A percentile compares a stretch with the other conserved stretches of the same genome.
These are phyloP conservation scores for Boletus albobrunnescens DNA, from an alignment of 1,284 basidiomycete genomes.

Conservation along the genomic window DNA sequence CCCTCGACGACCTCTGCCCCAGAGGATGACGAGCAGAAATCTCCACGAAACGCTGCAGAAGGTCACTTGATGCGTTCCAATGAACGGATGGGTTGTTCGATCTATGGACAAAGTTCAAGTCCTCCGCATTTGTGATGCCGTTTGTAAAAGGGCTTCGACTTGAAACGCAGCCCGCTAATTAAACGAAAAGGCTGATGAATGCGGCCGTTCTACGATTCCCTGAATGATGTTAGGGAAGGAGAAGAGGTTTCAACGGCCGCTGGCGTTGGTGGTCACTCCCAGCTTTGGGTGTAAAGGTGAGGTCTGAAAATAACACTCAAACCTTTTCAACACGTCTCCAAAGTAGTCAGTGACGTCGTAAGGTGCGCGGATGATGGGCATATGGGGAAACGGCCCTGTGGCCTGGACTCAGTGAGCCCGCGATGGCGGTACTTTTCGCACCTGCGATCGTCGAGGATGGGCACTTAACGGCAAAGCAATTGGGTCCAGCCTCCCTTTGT, in stretches of 20 bases:
- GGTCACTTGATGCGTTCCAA: conserved; percentile 37
- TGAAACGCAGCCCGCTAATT: conserved; percentile 66
- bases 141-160: conserved; percentile 63
- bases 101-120: conserved; percentile 45
- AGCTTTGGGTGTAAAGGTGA: conserved; percentile 44
- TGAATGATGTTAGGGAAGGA: too few species aligned
- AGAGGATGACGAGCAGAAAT: conserved; percentile 39
- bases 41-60: conserved; percentile 52
- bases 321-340: conserved; percentile 42
- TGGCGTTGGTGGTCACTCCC: conserved; percentile 44
- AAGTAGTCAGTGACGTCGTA: conserved; percentile 37
- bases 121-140: conserved; percentile 51
- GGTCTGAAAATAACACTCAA: conserved; percentile 49
- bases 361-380: conserved; percentile 60
- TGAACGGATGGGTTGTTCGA: conserved; percentile 40
- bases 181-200: too few species aligned
- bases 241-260: conserved; percentile 47
- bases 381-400: conserved; percentile 59
- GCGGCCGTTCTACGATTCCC: too few species aligned
- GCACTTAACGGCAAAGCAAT: too few species aligned
- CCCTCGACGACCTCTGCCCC: conserved; percentile 47
- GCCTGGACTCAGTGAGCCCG: conserved; percentile 46
- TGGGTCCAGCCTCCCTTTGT: too few species aligned
- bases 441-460: too few species aligned
- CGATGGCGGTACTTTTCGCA: conserved; percentile 50